Base-by-base conservation (phyloP, 2,329 filamentous ascomycete genomes). In the Raffaelea arxii region DNA sequence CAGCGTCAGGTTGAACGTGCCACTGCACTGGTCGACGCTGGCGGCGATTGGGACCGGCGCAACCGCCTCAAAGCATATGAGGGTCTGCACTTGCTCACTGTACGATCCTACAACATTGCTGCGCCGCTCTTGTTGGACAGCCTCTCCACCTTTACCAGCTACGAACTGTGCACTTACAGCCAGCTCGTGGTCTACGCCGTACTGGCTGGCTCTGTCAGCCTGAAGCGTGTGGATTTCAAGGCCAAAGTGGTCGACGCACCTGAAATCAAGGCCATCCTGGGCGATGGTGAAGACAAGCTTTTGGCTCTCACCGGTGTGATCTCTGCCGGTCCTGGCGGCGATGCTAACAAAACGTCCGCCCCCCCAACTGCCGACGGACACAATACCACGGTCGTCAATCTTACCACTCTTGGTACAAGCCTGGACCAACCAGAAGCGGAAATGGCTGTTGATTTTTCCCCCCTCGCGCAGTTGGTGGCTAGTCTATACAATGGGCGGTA, bases 41-140 rank as follows among this genome's bases (percentile, higher is more conserved):
- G 92, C 55, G 92, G 92, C 65, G 92, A 98, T 67, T 98, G 92
- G 92, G 92, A 98, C 65, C 86, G 92, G 54, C 84, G 92, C 64
- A 98, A 98, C 73, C 84, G 92, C 51, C 80, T 98, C 60, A 98
- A 98, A 82, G 92, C 92, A 55, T 98, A 98, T 75, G 89, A 94
- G 63, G 92, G 92, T 52, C 76, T 98, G 47, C 85, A 97, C 63
- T 78, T 95, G 48, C 82, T 98, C 55, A 97, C 91, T 22, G 80
- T 92, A 54, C 89, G 92, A 56, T 90, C 89, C 51, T 89, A 97
- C 74, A 86, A 82, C 64, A 73, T 87, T 49, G 90, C 89, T 36
- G 92, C 92, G 2, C 91, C 92, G 36, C 78, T 96, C 11, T 83
- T 98, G 43, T 87, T 98, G 60, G 92, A 98, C 73, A 95, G 88